These are phyloP conservation scores for Candida montana DNA, from an alignment of 805 yeast genomes.

Conservation along the genomic window DNA sequence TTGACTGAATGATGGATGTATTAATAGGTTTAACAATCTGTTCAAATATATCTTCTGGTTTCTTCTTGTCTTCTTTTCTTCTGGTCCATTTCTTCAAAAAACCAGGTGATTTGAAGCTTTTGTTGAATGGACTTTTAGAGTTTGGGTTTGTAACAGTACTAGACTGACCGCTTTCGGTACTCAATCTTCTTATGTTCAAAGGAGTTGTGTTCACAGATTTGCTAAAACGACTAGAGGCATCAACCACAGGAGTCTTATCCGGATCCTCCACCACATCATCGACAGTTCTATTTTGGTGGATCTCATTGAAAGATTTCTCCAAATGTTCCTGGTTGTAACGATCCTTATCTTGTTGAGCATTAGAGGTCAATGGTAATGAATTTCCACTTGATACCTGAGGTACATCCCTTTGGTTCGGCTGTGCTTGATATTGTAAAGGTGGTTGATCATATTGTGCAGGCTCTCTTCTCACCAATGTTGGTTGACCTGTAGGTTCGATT, in stretches of 20 bases:
- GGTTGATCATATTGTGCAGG: not conserved
- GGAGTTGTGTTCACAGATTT: constrained; percentile 7
- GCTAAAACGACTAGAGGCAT: constrained; percentile 1
- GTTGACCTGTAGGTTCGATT: no score
- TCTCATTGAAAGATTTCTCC: not conserved
- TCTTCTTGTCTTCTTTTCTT: constrained; percentile 16
- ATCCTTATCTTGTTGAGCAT: not conserved
- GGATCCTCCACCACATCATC: not conserved
- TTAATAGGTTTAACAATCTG: constrained; percentile 14
- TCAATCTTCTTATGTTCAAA: constrained; percentile 2
- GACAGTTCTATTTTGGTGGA: not conserved
- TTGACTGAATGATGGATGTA: constrained; percentile 5
- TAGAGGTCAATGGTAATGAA: no score
- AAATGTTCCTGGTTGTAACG: not conserved
- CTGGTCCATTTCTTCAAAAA: constrained; percentile 21
- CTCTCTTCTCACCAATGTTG: no score
- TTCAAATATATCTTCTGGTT: constrained; percentile 12
- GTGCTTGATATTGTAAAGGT: not conserved
- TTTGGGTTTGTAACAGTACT: not conserved
- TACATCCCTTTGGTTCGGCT: not conserved
- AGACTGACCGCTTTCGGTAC: constrained; percentile 3
- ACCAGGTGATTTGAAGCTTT: constrained; percentile 16
- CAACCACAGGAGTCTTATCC: constrained; percentile 5
- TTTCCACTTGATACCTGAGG: no score
- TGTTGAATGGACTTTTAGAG: constrained; percentile 1